Base-by-base conservation (phyloP, 2,329 filamentous ascomycete genomes). In the Dendrostoma leiphaemia region DNA sequence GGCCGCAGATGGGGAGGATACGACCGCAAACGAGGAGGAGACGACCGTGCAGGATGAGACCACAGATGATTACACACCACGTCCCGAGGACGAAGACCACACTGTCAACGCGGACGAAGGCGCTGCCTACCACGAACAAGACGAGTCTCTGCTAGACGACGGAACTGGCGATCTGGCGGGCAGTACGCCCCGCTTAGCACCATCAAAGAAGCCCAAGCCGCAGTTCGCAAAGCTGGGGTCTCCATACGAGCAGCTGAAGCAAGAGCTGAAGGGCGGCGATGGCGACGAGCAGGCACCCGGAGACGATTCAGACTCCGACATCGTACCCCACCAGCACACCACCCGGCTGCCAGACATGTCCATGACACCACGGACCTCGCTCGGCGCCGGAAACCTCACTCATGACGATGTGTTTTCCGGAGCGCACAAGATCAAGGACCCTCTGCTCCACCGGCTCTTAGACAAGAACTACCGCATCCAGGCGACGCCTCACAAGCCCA, bases 391-490 rank as follows among this genome's bases (percentile, higher is more conserved):
- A 66, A 34, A 65, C 60, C 49, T 62, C 57, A 53, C 65, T 53
- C 41, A 60, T 35, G 52, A 57, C 54, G 59, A 53, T 46, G 58
- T 51, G 43, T 60, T 59, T 21, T 59, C 60, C 47, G 60, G 65
- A 8, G 53, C 65, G 34, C 59, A 34, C 49, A 67, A 58, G 66
- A 77, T 76, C 63, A 82, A 84, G 57, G 91, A 97, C 66, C 89
- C 90, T 3, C 78, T 97, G 8, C 80, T 99, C 37, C 93, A 97
- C 69, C 89, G 89, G 55, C 80, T 97, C n/a, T 83, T 96, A 5
- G 92, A 97, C 76, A 97, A 95, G 72, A 97, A 89, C 54, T 99
- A 96, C 74, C 90, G 93, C 29, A 80, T 99, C 23, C 90, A 95
- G 70, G 91, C 93, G 6, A 99, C 94, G 9, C 94, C 94, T 0